phyloP scores from a whole-genome alignment of 176 grass and related monocot genomes.

The Rhipidocladum racemiflorum region DNA sequence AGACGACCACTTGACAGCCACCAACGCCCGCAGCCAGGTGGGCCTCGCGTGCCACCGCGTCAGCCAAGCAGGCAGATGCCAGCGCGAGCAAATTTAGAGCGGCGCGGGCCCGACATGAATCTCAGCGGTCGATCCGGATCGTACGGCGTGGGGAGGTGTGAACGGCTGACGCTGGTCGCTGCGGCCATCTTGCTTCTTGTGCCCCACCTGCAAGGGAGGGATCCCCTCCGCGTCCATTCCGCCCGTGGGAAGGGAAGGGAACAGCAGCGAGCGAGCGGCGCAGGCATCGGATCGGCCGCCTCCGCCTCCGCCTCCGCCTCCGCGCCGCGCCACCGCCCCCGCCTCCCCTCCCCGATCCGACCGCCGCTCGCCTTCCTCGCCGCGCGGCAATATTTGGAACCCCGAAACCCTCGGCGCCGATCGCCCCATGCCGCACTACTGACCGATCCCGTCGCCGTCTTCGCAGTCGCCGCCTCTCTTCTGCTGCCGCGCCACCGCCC shows the following conservation, averaged over 20 bases:
- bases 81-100: constrained; percentile 31
- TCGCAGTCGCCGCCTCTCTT: neutral
- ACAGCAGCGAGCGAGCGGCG: constrained; percentile 24
- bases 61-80: constrained; percentile 25
- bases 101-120: neutral
- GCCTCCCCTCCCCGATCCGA: constrained; percentile 38
- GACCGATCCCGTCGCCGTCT: constrained; percentile 19
- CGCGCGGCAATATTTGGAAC: constrained; percentile 48
- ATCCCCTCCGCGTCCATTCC: constrained; percentile 35
- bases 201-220: constrained; percentile 30
- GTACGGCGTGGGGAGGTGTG: neutral
- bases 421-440: constrained; percentile 38
- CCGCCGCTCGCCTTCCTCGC: constrained; percentile 16
- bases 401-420: constrained; percentile 34
- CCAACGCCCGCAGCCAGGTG: neutral
- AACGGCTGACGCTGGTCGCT: constrained; percentile 6
- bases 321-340: constrained; percentile 7
- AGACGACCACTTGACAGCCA: neutral
- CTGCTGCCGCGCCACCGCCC: neutral
- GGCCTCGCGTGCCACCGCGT: constrained; percentile 29
- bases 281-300: constrained; percentile 14
- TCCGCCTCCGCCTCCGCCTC: neutral
- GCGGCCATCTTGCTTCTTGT: constrained; percentile 27
- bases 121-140: neutral
- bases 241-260: constrained; percentile 30